phyloP scores from a whole-genome alignment of 306 rosid genomes.

The Macrotyloma uniflorum region DNA sequence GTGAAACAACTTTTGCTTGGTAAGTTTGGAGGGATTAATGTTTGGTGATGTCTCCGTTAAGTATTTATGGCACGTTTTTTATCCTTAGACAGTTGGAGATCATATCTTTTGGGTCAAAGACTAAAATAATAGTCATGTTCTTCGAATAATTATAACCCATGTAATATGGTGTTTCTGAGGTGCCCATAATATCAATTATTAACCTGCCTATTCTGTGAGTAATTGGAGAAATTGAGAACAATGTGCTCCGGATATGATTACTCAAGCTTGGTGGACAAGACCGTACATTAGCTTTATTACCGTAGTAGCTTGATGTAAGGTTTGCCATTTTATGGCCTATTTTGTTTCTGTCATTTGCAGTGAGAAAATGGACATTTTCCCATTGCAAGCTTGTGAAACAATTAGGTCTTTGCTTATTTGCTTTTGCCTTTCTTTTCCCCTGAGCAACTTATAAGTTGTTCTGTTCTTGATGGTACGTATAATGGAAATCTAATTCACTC shows the following conservation, averaged over 20 bases:
- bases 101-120: neutral
- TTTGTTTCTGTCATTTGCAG: conserved; percentile 7
- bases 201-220: neutral
- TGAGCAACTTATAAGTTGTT: neutral
- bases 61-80: conserved; percentile 3
- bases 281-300: conserved; percentile 5
- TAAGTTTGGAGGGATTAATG: neutral
- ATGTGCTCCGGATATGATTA: neutral
- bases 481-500: conserved; percentile 10
- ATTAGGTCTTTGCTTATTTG: neutral
- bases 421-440: neutral
- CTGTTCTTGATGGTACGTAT: neutral
- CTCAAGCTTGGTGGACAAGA: neutral
- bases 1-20: neutral
- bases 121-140: neutral
- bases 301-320: neutral
- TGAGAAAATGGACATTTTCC: neutral
- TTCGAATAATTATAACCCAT: neutral
- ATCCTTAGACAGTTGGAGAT: neutral
- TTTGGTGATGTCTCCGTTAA: neutral
- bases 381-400: neutral
- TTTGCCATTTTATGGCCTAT: conserved; percentile 5
- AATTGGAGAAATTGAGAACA: conserved; percentile 8
- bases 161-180: conserved; percentile 7
- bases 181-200: neutral